Evolutionary conservation across 495 filamentous ascomycete species (phyloP).

Genomic region (Lindgomyces ingoldianus): DNA sequence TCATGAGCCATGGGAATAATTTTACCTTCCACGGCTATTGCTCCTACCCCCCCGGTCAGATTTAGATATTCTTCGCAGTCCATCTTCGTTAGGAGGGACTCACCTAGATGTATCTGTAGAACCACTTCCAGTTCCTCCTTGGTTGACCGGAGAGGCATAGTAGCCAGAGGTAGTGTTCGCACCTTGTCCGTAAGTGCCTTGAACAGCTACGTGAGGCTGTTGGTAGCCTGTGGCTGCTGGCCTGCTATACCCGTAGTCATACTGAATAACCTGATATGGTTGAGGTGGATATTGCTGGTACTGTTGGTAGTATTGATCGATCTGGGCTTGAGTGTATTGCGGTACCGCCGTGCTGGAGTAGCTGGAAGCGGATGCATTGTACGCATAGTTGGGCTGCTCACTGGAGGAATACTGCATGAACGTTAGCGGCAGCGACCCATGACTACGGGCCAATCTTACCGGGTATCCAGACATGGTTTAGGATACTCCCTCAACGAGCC

Average conservation of each 20-base stretch:
- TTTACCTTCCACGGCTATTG: slow-evolving; percentile 19
- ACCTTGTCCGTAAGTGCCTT: not conserved
- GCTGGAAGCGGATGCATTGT: not conserved
- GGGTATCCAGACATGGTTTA: not conserved
- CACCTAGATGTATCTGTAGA: not conserved
- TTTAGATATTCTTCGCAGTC: slow-evolving; percentile 9
- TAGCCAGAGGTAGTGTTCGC: not conserved
- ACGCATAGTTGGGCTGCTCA: not conserved
- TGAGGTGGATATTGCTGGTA: slow-evolving; percentile 25
- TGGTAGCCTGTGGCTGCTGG: not conserved
- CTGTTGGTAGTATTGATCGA: slow-evolving; percentile 26
- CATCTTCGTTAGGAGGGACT: slow-evolving; percentile 14
- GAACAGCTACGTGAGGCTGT: not conserved
- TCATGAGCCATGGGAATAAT: not conserved
- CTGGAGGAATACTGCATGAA: not conserved
- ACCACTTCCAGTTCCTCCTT: not conserved
- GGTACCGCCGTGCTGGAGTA: not conserved
- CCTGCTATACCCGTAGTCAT: slow-evolving; percentile 10
- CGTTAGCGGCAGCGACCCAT: too few species aligned
- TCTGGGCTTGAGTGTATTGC: slow-evolving; percentile 31
- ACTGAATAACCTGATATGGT: slow-evolving; percentile 21
- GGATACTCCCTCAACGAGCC: not conserved
- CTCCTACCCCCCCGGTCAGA: slow-evolving; percentile 17
- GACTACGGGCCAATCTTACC: too few species aligned
- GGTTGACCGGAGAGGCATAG: not conserved